A percentile compares a stretch with the other conserved stretches of the same genome.
phyloP scores from a whole-genome alignment of 768 basidiomycete species.

The Podaxis sp. region DNA sequence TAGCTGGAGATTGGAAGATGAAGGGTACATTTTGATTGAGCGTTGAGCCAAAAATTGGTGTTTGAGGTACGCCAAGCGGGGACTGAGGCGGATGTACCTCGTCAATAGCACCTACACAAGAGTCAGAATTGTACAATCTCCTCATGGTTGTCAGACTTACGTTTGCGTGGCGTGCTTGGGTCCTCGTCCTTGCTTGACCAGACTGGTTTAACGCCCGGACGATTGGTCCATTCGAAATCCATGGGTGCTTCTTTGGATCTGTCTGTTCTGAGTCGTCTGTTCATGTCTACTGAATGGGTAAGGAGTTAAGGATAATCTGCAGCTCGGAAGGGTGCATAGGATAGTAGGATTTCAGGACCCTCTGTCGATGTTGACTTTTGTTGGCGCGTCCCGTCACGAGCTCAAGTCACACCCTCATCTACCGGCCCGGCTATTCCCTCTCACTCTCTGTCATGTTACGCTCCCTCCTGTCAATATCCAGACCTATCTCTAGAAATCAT shows the following conservation, averaged over 20 bases:
- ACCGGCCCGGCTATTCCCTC: not conserved
- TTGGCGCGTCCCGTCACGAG: constrained; percentile 35
- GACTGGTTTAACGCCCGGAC: constrained; percentile 50
- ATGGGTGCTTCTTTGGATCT: constrained; percentile 81
- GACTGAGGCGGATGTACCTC: constrained; percentile 40
- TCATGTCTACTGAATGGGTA: constrained; percentile 6
- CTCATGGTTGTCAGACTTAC: constrained; percentile 34
- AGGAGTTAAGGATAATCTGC: not conserved
- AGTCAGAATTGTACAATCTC: constrained; percentile 4
- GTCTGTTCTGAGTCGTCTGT: constrained; percentile 19
- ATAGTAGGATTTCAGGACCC: not conserved
- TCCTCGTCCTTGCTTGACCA: constrained; percentile 49
- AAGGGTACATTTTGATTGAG: constrained; percentile 67
- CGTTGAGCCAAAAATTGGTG: constrained; percentile 51
- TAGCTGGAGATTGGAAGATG: constrained; percentile 47
- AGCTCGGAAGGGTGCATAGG: not conserved
- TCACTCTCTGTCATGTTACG: constrained; percentile 14
- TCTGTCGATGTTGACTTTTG: constrained; percentile 17
- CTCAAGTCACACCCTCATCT: constrained; percentile 2
- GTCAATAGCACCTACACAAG: constrained; percentile 33
- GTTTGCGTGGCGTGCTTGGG: constrained; percentile 59
- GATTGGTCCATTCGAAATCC: constrained; percentile 84
- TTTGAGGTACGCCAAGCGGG: constrained; percentile 27
- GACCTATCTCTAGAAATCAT: constrained; percentile 8
- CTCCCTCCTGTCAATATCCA: constrained; percentile 14